Base-by-base conservation (phyloP, 345 rosid species). In the Gossypium sturtianum region DNA sequence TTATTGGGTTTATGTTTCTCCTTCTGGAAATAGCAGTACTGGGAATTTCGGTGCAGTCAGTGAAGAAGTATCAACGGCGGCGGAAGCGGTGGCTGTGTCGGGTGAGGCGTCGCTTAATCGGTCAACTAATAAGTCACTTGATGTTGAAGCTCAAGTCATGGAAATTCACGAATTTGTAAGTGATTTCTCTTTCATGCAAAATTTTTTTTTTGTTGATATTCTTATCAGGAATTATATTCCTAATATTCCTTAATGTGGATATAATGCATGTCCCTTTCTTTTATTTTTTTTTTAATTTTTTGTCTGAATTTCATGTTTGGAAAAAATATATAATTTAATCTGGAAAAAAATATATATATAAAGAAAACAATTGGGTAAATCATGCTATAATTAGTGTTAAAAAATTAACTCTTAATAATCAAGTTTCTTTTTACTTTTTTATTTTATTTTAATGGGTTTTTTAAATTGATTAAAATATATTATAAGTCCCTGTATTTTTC, bases 51-150 rank as follows among this genome's bases (percentile, higher is more conserved):
- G 57, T 73, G 76, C 27, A 73, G 19, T 10, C n/a, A 54, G 74
- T 71, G 65, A 54, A 52, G 34, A 12, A 53, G 5, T 41, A 25
- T 10, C 27, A 16, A 15, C 19, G 58, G 16, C 2, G 29, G 69
- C 1, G 48, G 12, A 54, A 34, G 15, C 12, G 54, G 27, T 48
- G 54, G 66, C n/a, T 38, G 20, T 71, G n/a, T 56, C 63, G 16
- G 65, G 20, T 5, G 74, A 71, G 64, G 74, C 29, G 22, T 51
- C n/a, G 48, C 25, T 73, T 11, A 73, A 48, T 52, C 48, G n/a
- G 1, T 12, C 51, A 11, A 12, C 61, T 73, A 48, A 69, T 11
- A 58, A 56, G 19, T 59, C 69, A 9, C 29, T n/a, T n/a, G 19
- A 17, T 20, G 60, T 49, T 17, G 59, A 62, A 62, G 27, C 60